Evolutionary conservation across 495 filamentous ascomycete genomes (phyloP).

Genomic region (Penicillium bialowiezense): DNA sequence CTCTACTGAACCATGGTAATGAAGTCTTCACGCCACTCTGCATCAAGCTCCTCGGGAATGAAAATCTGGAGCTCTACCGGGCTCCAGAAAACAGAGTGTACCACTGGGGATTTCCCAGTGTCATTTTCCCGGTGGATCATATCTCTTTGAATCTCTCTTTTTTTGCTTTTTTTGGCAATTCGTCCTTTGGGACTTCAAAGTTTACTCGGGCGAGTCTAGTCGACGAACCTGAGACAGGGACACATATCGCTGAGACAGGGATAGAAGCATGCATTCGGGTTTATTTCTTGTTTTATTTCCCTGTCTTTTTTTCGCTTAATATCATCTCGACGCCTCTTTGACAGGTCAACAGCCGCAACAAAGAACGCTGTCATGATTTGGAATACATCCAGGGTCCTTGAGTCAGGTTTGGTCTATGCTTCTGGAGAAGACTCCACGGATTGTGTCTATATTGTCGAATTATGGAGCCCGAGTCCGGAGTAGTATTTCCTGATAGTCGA

Average conservation of each 20-base stretch:
- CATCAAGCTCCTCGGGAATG: too few species aligned
- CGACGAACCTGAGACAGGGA: neutral
- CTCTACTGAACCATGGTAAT: neutral
- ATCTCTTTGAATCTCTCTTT: too few species aligned
- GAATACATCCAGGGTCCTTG: neutral
- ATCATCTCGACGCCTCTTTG: neutral
- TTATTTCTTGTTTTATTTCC: too few species aligned
- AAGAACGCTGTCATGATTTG: neutral
- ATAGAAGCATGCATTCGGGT: too few species aligned
- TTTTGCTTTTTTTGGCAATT: too few species aligned
- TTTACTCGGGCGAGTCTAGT: neutral
- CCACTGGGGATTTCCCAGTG: neutral
- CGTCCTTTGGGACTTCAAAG: too few species aligned
- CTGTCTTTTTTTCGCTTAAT: too few species aligned
- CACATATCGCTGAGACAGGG: too few species aligned
- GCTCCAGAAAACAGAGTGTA: too few species aligned
- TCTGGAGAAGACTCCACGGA: neutral
- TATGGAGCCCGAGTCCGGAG: too few species aligned
- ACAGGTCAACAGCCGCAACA: neutral
- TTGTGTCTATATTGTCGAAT: too few species aligned
- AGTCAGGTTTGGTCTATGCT: neutral
- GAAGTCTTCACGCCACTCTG: neutral
- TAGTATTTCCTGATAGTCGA: too few species aligned
- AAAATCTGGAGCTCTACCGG: constrained; percentile 7
- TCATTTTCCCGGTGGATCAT: neutral